Percentiles rank a stretch among this genome's conserved stretches.
phyloP scores from a whole-genome alignment of 805 yeast species.

The Priceomyces fermenticarens region DNA sequence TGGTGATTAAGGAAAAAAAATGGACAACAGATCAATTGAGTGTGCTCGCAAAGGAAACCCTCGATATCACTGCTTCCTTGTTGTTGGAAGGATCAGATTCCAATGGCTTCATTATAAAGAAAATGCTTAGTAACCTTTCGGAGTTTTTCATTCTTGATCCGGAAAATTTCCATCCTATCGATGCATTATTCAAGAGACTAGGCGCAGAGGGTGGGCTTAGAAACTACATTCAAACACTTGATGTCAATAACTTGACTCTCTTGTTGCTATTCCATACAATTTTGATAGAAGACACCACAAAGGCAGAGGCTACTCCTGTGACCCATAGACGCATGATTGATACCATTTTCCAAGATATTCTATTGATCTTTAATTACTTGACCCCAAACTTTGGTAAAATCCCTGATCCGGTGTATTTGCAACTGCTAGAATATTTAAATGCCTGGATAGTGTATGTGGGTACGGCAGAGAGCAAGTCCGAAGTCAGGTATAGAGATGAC shows the following conservation, averaged over 20 bases:
- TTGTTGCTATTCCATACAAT: conserved; percentile 40
- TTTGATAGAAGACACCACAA: conserved; percentile 50
- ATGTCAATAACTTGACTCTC: conserved; percentile 13
- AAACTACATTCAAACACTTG: conserved; percentile 4
- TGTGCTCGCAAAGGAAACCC: conserved; percentile 9
- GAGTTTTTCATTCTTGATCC: conserved; percentile 42
- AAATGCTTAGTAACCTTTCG: conserved; percentile 55
- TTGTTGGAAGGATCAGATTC: conserved; percentile 4
- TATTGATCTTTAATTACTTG: conserved; percentile 17
- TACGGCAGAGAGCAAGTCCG: conserved; percentile 32
- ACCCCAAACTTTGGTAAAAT: conserved; percentile 3
- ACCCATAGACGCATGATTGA: conserved; percentile 39
- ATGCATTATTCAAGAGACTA: conserved; percentile 10
- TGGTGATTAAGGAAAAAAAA: conserved; percentile 42
- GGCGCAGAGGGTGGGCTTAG: conserved; percentile 3
- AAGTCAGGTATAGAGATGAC: conserved; percentile 23
- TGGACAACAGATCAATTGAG: conserved; percentile 10
- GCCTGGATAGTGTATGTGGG: conserved; percentile 39
- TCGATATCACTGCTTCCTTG: conserved; percentile 3
- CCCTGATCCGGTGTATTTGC: conserved; percentile 9
- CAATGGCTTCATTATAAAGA: conserved; percentile 46
- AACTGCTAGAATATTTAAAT: conserved; percentile 23
- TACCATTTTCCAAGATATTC: conserved; percentile 25
- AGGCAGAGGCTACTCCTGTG: conserved; percentile 23
- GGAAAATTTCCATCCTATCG: conserved; percentile 31